Percentiles rank a stretch among this genome's conserved stretches.
Conservation (phyloP, 1,284 basidiomycete species). For the Hypsizygus ulmarius region DNA sequence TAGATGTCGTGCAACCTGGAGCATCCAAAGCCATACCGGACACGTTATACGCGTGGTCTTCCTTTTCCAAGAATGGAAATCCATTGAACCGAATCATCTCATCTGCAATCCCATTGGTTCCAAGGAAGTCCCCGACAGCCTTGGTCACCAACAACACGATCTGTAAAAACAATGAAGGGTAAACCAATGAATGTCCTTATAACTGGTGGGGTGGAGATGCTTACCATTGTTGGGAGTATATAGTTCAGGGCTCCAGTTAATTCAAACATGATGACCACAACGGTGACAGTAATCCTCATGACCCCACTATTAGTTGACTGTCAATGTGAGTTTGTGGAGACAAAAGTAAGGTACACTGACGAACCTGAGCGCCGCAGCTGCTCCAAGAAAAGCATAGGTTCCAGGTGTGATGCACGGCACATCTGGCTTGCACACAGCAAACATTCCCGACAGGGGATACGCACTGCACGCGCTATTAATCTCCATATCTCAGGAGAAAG, state of each 20-base stretch:
- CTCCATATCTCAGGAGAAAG: not conserved
- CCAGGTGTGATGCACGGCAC: slow-evolving; percentile 97
- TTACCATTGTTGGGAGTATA: slow-evolving; percentile 96
- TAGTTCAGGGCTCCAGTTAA: slow-evolving; percentile 98
- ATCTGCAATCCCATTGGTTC: slow-evolving; percentile 92
- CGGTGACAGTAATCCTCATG: slow-evolving; percentile 95
- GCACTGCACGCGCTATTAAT: slow-evolving; percentile 46
- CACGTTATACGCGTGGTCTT: slow-evolving; percentile 88
- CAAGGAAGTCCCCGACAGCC: slow-evolving; percentile 94
- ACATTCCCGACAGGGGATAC: slow-evolving; percentile 81
- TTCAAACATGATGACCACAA: slow-evolving; percentile 99
- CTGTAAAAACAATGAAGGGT: slow-evolving; percentile 40
- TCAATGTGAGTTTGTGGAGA: slow-evolving; percentile 2
- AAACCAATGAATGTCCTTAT: slow-evolving; percentile 5
- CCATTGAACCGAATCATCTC: slow-evolving; percentile 98
- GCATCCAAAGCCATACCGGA: slow-evolving; percentile 55
- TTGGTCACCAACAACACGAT: slow-evolving; percentile 96
- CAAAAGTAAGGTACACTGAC: slow-evolving; percentile 9
- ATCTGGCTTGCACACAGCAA: slow-evolving; percentile 88
- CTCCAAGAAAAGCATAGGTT: slow-evolving; percentile 94
- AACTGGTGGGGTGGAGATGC: slow-evolving; percentile 19
- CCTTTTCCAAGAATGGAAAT: slow-evolving; percentile 93
- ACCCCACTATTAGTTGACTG: slow-evolving; percentile 64
- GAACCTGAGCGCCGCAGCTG: slow-evolving; percentile 90
- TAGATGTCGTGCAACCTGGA: slow-evolving; percentile 4